Evolutionary conservation across 805 yeast species (phyloP), one percentile per base, ranked within the genome.

Genomic region (Candida chauliodis): DNA sequence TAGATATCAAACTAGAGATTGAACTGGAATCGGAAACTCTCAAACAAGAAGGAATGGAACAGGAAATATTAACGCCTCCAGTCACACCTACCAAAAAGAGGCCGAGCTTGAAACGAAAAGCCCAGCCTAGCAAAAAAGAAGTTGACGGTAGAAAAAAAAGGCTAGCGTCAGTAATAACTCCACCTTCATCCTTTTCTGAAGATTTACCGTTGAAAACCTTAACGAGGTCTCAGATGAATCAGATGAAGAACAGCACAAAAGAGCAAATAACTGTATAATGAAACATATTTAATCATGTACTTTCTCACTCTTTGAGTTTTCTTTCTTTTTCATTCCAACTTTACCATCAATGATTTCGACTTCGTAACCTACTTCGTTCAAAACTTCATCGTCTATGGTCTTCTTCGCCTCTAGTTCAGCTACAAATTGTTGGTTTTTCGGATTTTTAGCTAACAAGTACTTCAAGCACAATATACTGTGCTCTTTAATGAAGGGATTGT

Each of bases 401-500:
- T 79, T 75, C 41, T 76, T 69, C 0, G 96, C 95, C 55, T 91
- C 97, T 42, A 91, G 58, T 25, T 71, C 60, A 0, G 85, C 79
- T 1, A 91, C 89, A 55, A 89, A 78, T 1, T 73, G 67, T 59
- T 91, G 97, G 56, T 91, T 93, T 33, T 65, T 69, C 3, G 47
- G 51, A 50, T 93, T 93, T 8, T 74, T 69, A 17, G 76, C 74
- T 11, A 91, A 59, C 22, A 89, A 59, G 43, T 79, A 81, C 50
- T 81, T 76, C 20, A 93, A 55, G 52, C 96, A 87, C 5, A 91
- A 61, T 23, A 93, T 84, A 1, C 95, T 75, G 43, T 91, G 66
- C 53, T 91, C 99, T 47, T 87, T 83, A 40, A 85, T 81, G 49
- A 73, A 91, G 0, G 97, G 98, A 56, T 93, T 95, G 54, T 85